Base-by-base conservation (phyloP, 1,284 basidiomycete genomes). In the Ceratobasidium sp. region DNA sequence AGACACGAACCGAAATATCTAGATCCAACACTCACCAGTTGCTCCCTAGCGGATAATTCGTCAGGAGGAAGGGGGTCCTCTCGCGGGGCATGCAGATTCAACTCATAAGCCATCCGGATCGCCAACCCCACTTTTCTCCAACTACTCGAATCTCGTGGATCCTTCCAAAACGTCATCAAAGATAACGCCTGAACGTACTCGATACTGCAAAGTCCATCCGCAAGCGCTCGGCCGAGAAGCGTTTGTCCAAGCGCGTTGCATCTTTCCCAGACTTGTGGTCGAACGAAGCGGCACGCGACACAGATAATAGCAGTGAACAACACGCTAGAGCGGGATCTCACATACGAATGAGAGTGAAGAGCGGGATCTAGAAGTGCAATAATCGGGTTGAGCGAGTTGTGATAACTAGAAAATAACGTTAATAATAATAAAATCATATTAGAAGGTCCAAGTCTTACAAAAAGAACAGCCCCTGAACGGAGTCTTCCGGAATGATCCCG, bases 221-320 rank as follows among this genome's bases (percentile, higher is more conserved):
- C 82, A 53, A 84, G 81, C 1, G 83, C 82, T 11, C 82, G 80
- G 4, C 81, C 82, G 48, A 85, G 78, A 48, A 82, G 79, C 67
- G 79, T 78, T 77, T 83, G 81, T n/a, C 80, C 77, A 53, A 80
- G 77, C 31, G 79, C 54, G 57, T 83, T 78, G 60, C 84, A 79
- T 33, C 76, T 44, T 33, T 78, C 63, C 77, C 84, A 83, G 15
- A 81, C 75, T 27, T 82, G 79, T 0, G 81, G 81, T 8, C 80
- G 79, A 66, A 82, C 81, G 73, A 83, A 82, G 54, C 82, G 82
- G 48, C 82, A 79, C 0, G 84, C 81, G 7, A 83, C 82, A 27
- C 83, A 79, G 63, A 85, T 79, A 63, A 85, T 80, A 44, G 83
- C 80, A 1, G 82, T 81, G 77, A 83, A 84, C n/a, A 85, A 81